Base-by-base conservation (phyloP, 768 basidiomycete species). In the Suillus weaverae region DNA sequence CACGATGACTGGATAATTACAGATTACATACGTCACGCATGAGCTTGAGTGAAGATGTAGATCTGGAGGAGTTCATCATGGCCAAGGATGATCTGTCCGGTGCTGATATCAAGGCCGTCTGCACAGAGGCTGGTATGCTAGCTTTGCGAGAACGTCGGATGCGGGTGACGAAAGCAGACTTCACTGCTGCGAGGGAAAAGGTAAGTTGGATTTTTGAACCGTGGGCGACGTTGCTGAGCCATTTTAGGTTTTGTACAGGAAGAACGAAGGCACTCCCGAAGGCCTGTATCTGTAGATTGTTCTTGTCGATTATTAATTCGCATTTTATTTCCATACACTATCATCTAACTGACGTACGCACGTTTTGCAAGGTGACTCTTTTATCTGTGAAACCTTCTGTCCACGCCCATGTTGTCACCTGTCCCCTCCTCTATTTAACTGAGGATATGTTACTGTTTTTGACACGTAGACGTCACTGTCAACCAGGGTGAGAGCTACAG, bases 31-130 rank as follows among this genome's bases (percentile, higher is more conserved):
- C 97, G 5, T 89, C 93, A 36, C 89, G 97, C 6, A 99, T 99
- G 97, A 95, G 87, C 70, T 79, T 99, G 63, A 80, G 79, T 60
- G 85, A 86, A 33, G 95, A 97, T 71, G 97, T 99, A 39, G 95
- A 95, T 73, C 81, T 99, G 63, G 97, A 99, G 74, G 97, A 99
- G 76, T 94, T 94, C 71, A 89, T 99, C 63, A 91, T 91, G 80
- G 89, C 91, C 35, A 99, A 99, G 78, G 97, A 99, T 70, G 97
- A 98, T 71, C 80, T 97, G 26, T 94, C 92, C 14, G 97, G 97
- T 54, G 97, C 97, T 2, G 97, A 99, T 72, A 99, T 99, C 84
- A 99, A 99, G 80, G 97, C 97, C 2, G 94, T 99, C 5, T 98
- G 96, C 76, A 99, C 97, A 7, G 97, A 99, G 75, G 97, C 97